Evolutionary conservation across 2,329 filamentous ascomycete species (phyloP).

Genomic region (Diaporthe sp.): DNA sequence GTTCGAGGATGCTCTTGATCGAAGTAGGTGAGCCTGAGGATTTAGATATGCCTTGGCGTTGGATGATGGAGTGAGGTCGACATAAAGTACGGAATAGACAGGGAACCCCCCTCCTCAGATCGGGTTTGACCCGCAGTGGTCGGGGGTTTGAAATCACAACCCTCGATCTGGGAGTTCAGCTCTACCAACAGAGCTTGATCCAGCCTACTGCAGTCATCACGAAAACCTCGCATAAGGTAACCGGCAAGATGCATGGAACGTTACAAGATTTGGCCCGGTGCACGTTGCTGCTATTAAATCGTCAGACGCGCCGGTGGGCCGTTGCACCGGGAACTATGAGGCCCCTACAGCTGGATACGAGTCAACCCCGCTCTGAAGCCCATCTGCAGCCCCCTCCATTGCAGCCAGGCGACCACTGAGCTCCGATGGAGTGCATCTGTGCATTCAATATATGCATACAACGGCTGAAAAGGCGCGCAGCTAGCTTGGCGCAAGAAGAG

Average conservation of each 20-base stretch:
- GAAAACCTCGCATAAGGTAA: neutral
- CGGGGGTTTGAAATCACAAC: neutral
- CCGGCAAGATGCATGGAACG: constrained; percentile 33
- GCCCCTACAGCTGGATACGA: constrained; percentile 1
- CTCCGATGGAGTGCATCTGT: neutral
- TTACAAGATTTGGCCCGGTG: constrained; percentile 21
- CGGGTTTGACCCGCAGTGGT: neutral
- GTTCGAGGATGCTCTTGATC: neutral
- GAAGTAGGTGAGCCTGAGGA: neutral
- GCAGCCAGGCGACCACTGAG: constrained; percentile 9
- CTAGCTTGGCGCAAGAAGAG: neutral
- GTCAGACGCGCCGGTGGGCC: constrained; percentile 9
- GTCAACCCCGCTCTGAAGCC: constrained; percentile 22
- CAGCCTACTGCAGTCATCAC: neutral
- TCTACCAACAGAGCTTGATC: neutral
- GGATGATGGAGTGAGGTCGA: constrained; percentile 30
- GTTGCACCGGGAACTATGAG: neutral
- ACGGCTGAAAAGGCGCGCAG: neutral
- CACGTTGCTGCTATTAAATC: neutral
- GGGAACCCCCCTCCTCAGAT: neutral
- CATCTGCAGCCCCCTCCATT: neutral
- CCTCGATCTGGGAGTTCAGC: neutral
- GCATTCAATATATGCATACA: constrained; percentile 23
- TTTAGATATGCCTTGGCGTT: neutral
- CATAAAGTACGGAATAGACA: constrained; percentile 21